Percentiles rank a stretch among this genome's conserved stretches.
Evolutionary conservation across 768 basidiomycete species (phyloP).

Genomic region (Mrakia blollopis): DNA sequence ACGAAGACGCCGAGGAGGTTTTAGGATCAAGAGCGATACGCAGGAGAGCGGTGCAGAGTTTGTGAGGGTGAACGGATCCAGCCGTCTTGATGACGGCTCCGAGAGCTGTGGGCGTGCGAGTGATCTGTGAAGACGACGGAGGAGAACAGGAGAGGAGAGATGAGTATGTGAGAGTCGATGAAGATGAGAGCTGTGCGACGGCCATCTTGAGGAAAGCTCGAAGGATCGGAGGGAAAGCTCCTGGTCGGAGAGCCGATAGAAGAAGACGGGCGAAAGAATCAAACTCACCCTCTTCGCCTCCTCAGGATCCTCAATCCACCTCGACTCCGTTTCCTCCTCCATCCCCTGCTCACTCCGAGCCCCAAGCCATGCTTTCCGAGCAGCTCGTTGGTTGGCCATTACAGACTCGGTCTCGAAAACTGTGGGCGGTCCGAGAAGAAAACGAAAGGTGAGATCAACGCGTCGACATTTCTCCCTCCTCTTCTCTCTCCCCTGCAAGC

Average conservation of each 20-base stretch:
- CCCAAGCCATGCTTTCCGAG: not conserved
- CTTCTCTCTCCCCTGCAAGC: not conserved
- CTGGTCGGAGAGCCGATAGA: too few species aligned
- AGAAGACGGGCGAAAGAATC: not conserved
- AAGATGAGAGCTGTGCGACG: too few species aligned
- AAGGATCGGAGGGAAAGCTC: not conserved
- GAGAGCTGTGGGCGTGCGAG: conserved; percentile 22
- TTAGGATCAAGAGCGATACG: not conserved
- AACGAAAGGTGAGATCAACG: not conserved
- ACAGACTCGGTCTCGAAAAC: conserved; percentile 8
- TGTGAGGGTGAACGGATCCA: conserved; percentile 34
- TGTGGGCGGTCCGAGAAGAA: not conserved
- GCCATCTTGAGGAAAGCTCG: too few species aligned
- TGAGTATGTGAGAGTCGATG: too few species aligned
- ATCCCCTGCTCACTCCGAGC: conserved; percentile 18
- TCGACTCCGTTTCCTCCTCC: conserved; percentile 4
- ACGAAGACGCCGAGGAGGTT: conserved; percentile 11
- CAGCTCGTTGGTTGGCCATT: conserved; percentile 2
- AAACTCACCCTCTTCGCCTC: conserved; percentile 27
- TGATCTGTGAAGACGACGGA: not conserved
- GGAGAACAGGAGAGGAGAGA: too few species aligned
- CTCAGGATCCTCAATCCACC: conserved; percentile 17
- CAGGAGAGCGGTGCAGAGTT: conserved; percentile 28
- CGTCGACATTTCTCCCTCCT: too few species aligned
- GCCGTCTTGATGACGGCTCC: conserved; percentile 13